Evolutionary conservation across 345 rosid genomes (phyloP).

Genomic region (Psidium guajava): DNA sequence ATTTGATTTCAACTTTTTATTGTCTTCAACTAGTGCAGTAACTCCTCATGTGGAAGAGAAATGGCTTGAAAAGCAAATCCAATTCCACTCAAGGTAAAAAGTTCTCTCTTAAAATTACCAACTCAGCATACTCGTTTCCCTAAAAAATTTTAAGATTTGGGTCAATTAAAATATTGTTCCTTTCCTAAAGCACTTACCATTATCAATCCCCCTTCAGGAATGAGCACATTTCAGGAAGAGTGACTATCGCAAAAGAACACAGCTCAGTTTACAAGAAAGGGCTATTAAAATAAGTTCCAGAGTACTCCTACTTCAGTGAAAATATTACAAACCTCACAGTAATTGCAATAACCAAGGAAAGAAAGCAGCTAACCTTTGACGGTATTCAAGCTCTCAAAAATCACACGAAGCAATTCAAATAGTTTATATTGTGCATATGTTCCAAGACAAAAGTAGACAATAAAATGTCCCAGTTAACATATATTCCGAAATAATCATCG

Average conservation of each 20-base stretch:
- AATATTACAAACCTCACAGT: neutral
- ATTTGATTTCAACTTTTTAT: neutral
- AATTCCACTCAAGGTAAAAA: neutral
- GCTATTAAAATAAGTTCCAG: neutral
- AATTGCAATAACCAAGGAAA: neutral
- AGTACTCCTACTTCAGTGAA: neutral
- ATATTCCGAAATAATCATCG: neutral
- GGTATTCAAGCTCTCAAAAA: neutral
- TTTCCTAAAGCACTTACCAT: neutral
- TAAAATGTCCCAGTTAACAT: neutral
- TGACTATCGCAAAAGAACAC: neutral
- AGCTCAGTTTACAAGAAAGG: neutral
- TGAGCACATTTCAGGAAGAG: neutral
- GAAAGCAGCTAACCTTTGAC: neutral
- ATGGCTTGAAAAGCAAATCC: neutral
- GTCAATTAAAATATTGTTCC: neutral
- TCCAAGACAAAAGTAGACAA: neutral
- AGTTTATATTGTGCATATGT: neutral
- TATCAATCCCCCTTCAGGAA: neutral
- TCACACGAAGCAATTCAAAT: neutral
- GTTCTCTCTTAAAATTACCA: neutral
- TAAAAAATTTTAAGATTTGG: neutral
- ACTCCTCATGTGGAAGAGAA: neutral
- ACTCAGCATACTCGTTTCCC: neutral
- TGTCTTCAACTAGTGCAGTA: neutral